These are phyloP conservation scores for Ogataea dorogensis DNA, from an alignment of 805 yeast species.

Conservation along the genomic window DNA sequence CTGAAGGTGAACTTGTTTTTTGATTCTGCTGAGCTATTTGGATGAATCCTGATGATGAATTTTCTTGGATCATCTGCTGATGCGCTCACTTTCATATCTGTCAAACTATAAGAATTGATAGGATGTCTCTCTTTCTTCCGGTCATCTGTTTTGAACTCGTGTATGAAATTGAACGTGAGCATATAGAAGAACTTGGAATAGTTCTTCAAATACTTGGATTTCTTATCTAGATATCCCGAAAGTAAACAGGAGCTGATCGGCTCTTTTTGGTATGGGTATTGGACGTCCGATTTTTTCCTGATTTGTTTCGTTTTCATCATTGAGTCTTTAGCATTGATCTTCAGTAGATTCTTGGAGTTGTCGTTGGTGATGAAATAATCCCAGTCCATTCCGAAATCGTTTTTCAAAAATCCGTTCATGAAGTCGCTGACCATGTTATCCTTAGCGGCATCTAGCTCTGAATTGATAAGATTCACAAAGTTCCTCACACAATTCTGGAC, in stretches of 20 bases:
- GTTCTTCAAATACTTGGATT: conserved; percentile 59
- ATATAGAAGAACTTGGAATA: conserved; percentile 65
- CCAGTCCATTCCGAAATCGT: conserved; percentile 68
- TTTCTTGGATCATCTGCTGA: conserved; percentile 36
- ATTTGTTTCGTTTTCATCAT: conserved; percentile 34
- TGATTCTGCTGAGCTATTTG: conserved; percentile 24
- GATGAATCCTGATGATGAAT: conserved; percentile 39
- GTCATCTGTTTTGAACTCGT: conserved; percentile 61
- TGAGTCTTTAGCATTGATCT: conserved; percentile 34
- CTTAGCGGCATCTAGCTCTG: conserved; percentile 48
- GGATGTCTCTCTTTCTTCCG: conserved; percentile 53
- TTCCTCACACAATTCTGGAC: conserved; percentile 55
- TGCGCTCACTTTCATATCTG: conserved; percentile 33
- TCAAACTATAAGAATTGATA: conserved; percentile 39
- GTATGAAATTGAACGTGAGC: conserved; percentile 62
- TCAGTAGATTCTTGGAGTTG: conserved; percentile 41
- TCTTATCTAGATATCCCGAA: conserved; percentile 59
- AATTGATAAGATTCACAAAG: conserved; percentile 50
- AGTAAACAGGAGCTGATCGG: conserved; percentile 52
- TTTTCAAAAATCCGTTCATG: conserved; percentile 47
- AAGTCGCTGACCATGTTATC: conserved; percentile 54
- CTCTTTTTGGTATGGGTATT: conserved; percentile 54
- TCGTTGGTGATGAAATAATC: conserved; percentile 56
- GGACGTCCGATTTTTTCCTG: conserved; percentile 48
- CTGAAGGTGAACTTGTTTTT: conserved; percentile 38